These are phyloP conservation scores for Miamiensis avidus DNA, from an alignment of 169 alveolate genomes.

Conservation along the genomic window DNA sequence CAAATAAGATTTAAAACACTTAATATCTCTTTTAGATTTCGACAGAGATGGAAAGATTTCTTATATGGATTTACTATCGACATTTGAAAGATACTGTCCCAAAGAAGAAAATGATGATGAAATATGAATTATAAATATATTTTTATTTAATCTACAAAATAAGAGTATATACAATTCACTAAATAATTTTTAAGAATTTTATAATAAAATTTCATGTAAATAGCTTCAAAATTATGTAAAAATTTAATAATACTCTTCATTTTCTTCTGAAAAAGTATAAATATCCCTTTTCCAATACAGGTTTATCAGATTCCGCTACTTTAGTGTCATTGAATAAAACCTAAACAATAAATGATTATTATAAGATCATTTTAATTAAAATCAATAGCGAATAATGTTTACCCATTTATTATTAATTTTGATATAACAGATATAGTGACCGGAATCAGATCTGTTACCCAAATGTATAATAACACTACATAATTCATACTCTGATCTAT, in stretches of 20 bases:
- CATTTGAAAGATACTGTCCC: not conserved
- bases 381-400: too few relatives aligned
- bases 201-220: too few relatives aligned
- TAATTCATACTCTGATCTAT: slow-evolving; percentile 29
- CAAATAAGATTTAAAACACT: not conserved
- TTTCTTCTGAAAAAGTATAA: slow-evolving; percentile 64
- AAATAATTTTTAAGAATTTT: too few relatives aligned
- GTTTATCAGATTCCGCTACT: slow-evolving; percentile 81
- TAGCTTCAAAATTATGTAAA: too few relatives aligned
- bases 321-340: slow-evolving; percentile 82
- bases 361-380: slow-evolving; percentile 13
- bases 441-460: slow-evolving; percentile 82
- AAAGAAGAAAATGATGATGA: not conserved
- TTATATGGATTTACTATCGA: not conserved
- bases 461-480: slow-evolving; percentile 78
- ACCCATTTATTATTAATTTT: slow-evolving; percentile 72
- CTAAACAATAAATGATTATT: slow-evolving; percentile 45
- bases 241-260: not conserved
- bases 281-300: slow-evolving; percentile 86
- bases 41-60: not conserved
- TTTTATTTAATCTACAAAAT: not conserved
- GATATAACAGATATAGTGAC: slow-evolving; percentile 86
- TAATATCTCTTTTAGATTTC: not conserved
- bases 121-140: too few relatives aligned
- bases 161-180: too few relatives aligned